These are phyloP conservation scores for Debaryomyces tyrocola DNA, from an alignment of 805 yeast genomes.

Conservation along the genomic window DNA sequence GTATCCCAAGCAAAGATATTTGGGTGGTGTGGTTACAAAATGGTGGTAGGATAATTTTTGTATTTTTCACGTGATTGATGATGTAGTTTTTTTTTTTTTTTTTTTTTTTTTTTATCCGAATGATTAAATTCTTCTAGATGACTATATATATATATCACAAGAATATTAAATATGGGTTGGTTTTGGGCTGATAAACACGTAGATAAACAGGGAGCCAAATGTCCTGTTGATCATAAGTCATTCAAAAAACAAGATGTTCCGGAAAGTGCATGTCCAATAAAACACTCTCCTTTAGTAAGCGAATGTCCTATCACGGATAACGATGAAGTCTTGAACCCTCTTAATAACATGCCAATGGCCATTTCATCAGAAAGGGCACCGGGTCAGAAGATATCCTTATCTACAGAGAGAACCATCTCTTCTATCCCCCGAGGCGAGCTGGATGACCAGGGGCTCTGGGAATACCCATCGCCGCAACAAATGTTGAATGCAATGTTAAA, in stretches of 20 bases:
- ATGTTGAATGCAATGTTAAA: conserved; percentile 97
- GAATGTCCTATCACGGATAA: conserved; percentile 12
- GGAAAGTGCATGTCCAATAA: conserved; percentile 31
- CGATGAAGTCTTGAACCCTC: conserved; percentile 59
- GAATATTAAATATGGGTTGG: conserved; percentile 66
- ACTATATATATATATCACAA: not conserved
- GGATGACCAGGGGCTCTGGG: conserved; percentile 81
- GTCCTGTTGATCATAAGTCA: conserved; percentile 43
- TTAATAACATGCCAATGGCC: conserved; percentile 84
- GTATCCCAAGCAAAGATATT: no score
- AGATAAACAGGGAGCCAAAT: conserved; percentile 15
- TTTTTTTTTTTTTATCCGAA: not conserved
- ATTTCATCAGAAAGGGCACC: conserved; percentile 68
- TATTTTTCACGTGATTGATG: not conserved
- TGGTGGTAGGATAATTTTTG: not conserved
- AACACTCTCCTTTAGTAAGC: conserved; percentile 29
- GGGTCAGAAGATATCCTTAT: conserved; percentile 75
- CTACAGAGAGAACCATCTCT: conserved; percentile 81
- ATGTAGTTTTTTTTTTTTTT: not conserved
- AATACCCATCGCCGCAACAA: conserved; percentile 98
- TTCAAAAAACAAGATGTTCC: conserved; percentile 4
- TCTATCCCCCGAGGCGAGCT: conserved; percentile 81
- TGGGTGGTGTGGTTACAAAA: no score
- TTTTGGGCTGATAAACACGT: conserved; percentile 66
- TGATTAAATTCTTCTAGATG: not conserved